Base-by-base conservation (phyloP, 805 yeast species). In the Saccharomyces mikatae region DNA sequence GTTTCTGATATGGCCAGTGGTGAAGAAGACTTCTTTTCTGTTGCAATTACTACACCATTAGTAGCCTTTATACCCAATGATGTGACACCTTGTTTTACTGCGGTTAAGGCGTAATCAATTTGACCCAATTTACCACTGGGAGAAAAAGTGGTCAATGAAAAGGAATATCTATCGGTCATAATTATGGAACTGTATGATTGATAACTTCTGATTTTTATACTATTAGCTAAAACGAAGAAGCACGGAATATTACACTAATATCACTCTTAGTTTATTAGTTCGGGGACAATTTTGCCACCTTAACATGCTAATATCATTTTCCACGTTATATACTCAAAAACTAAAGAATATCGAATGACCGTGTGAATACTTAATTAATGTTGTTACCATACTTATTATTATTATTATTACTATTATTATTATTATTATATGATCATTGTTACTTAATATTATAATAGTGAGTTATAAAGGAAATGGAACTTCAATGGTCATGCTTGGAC, bases 41-140 rank as follows among this genome's bases (percentile, higher is more conserved):
- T 92, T 61, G 99, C 99, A 60, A 94, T 80, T 2, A 94, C 97
- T 47, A 94, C 86, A 54, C 99, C 99, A 72, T 92, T 92, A 54
- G 96, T 87, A 22, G 98, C 94, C 70, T 83, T 82, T 68, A 94
- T 92, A 48, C 98, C 99, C 52, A 94, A 80, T 1, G 98, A 87
- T 11, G 98, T 91, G 51, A 94, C 97, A 71, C 99, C 99, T 69
- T 90, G 96, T 66, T 92, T 94, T 47, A 94, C 99, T 0, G 97
- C 98, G 62, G 92, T 91, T 63, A 94, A 78, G 17, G 99, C 99
- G 71, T 94, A 92, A 71, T 94, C 99, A 64, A 94, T 94, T 76
- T 94, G 99, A 50, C 91, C 96, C 61, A 94, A 81, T 77, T 94
- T 94, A 62, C 99, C 99, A 72, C 96, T 89, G 67, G 99, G 99